Evolutionary conservation across 805 yeast genomes (phyloP).

Genomic region (Zygosaccharomyces rouxii): DNA sequence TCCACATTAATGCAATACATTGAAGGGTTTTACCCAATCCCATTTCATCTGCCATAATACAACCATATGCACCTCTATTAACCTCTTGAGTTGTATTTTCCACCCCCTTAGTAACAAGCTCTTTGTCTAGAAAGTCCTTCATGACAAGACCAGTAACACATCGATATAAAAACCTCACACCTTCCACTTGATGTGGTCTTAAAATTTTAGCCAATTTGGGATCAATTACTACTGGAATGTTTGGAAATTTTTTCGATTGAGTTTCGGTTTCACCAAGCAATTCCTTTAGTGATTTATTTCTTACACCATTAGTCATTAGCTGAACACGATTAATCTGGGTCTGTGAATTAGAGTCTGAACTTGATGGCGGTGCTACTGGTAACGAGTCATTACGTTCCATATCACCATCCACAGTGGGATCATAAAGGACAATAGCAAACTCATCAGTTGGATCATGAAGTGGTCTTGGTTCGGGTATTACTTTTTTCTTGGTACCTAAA

Average conservation of each 20-base stretch:
- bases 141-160: slow-evolving; percentile 81
- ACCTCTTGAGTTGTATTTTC: slow-evolving; percentile 4
- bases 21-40: slow-evolving; percentile 90
- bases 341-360: neutral
- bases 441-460: slow-evolving; percentile 94
- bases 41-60: slow-evolving; percentile 98
- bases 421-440: slow-evolving; percentile 89
- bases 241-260: slow-evolving; percentile 57
- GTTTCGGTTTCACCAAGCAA: slow-evolving; percentile 65
- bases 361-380: neutral
- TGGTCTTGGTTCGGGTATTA: slow-evolving; percentile 76
- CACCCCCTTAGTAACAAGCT: slow-evolving; percentile 14
- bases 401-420: slow-evolving; percentile 82
- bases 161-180: slow-evolving; percentile 83
- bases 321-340: neutral
- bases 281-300: slow-evolving; percentile 66
- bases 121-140: slow-evolving; percentile 34
- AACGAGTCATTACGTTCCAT: slow-evolving; percentile 23
- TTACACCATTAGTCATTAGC: slow-evolving; percentile 33
- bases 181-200: slow-evolving; percentile 95
- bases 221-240: slow-evolving; percentile 94
- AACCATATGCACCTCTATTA: slow-evolving; percentile 82
- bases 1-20: slow-evolving; percentile 90
- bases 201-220: slow-evolving; percentile 78
- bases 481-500: slow-evolving; percentile 72